Evolutionary conservation across 2,329 filamentous ascomycete genomes (phyloP), one percentile per base, ranked within the genome.

Genomic region (Paecilomyces formosus): DNA sequence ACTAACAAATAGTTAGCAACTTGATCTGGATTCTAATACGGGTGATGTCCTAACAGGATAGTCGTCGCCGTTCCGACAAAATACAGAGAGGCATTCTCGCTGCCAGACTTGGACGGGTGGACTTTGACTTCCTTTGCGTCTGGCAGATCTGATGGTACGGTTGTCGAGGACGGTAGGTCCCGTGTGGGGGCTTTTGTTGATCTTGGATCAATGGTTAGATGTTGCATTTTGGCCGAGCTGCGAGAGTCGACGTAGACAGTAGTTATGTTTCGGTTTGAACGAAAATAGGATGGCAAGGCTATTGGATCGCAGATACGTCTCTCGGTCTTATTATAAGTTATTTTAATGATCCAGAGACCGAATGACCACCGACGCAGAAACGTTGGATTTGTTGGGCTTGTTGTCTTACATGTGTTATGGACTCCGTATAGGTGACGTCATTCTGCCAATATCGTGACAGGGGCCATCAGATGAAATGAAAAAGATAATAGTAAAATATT

Each of bases 71-170:
- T 76, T 7, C 74, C 75, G 3, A 77, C 65, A 53, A 76, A 76
- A 50, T 71, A 72, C 3, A 77, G 56, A 2, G 68, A 70, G 33
- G 70, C 75, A 65, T 76, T 74, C 51, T 73, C 70, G 0, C 61
- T 62, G 7, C 66, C 70, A 15, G 60, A 22, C 15, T 61, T 65
- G 1, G 68, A 66, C 1, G 79, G 79, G 63, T 80, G 75, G 3
- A 75, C 55, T 59, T 78, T 78, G 52, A 71, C 77, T 53, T 74
- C 70, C 61, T 77, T 80, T n/a, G 78, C 72, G 8, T 68, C 61
- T 7, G 79, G 79, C 0, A 81, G 66, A 8, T 66, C 62, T 13
- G 65, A 57, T 2, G 77, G 71, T 3, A 73, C 60, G 9, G 61
- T 21, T 13, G 58, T 56, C 2, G 56, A 31, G 1, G 63, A 56